Conservation (phyloP, 2,329 filamentous ascomycete species). For the Talaromyces sp. region DNA sequence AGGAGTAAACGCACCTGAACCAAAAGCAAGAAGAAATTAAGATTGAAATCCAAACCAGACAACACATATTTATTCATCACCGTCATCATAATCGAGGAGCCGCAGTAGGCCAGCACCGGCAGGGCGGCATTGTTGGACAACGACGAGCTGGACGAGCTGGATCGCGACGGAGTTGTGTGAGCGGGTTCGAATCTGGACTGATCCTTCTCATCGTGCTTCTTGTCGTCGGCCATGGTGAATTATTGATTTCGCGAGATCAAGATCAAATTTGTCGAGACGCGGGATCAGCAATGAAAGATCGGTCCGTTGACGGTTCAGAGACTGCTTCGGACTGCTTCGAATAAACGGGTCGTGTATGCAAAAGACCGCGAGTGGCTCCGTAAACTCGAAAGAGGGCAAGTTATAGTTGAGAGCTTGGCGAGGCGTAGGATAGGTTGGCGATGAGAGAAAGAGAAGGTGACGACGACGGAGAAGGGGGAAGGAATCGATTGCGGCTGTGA, state of each 20-base stretch:
- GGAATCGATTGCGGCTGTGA: background rate
- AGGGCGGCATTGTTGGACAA: slow-evolving; percentile 71
- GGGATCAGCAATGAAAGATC: background rate
- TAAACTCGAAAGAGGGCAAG: background rate
- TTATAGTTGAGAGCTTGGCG: background rate
- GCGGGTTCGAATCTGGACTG: slow-evolving; percentile 23
- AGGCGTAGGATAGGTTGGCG: too few species aligned
- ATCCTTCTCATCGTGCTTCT: slow-evolving; percentile 68
- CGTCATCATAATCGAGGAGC: slow-evolving; percentile 97
- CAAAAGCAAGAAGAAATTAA: slow-evolving; percentile 91
- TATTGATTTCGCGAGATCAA: background rate
- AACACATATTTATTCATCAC: slow-evolving; percentile 99
- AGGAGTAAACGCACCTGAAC: slow-evolving; percentile 66
- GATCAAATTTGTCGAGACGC: background rate
- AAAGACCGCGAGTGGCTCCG: background rate
- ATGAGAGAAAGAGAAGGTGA: background rate
- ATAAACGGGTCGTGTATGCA: background rate
- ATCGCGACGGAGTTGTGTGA: background rate
- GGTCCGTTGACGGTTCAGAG: background rate
- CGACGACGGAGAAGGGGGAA: background rate
- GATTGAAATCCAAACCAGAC: slow-evolving; percentile 83
- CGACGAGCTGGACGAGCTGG: slow-evolving; percentile 12
- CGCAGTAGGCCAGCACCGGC: slow-evolving; percentile 85
- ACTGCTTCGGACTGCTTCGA: background rate
- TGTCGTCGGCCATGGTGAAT: slow-evolving; percentile 73